Percentiles rank a stretch among this genome's conserved stretches.
Evolutionary conservation across 768 basidiomycete genomes (phyloP).

Genomic region (Auriscalpium vulgare): DNA sequence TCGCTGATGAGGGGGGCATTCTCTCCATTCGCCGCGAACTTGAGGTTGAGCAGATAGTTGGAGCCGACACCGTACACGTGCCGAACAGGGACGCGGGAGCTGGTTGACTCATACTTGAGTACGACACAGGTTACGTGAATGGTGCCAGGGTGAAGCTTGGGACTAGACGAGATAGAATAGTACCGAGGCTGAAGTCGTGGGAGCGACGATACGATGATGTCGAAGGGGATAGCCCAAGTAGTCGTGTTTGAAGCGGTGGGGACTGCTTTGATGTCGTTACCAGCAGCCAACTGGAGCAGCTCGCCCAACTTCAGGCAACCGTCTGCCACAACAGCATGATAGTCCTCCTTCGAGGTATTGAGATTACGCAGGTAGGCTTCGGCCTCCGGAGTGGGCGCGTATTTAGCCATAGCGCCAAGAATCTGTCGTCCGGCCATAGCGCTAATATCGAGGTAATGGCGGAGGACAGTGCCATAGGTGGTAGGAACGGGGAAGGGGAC

Average conservation of each 20-base stretch:
- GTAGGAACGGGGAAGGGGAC: conserved; percentile 98
- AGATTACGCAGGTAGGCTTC: conserved; percentile 66
- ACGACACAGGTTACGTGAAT: conserved; percentile 96
- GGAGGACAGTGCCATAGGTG: conserved; percentile 86
- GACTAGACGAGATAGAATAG: conserved; percentile 97
- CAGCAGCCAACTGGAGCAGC: conserved; percentile 84
- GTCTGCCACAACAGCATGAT: conserved; percentile 64
- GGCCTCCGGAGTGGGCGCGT: conserved; percentile 75
- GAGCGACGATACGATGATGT: conserved; percentile 89
- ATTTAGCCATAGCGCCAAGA: conserved; percentile 79
- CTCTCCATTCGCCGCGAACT: conserved; percentile 62
- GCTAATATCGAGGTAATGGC: conserved; percentile 96
- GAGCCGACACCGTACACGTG: conserved; percentile 88
- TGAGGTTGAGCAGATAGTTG: conserved; percentile 93
- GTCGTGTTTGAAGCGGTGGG: conserved; percentile 75
- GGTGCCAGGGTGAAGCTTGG: conserved; percentile 80
- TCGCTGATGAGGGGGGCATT: conserved; percentile 33
- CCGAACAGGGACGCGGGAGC: conserved; percentile 44
- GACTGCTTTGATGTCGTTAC: conserved; percentile 51
- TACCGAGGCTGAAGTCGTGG: conserved; percentile 94
- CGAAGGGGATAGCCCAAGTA: conserved; percentile 89
- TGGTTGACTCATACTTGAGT: conserved; percentile 79
- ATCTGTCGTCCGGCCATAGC: conserved; percentile 93
- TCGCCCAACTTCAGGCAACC: conserved; percentile 91
- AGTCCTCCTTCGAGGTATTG: conserved; percentile 83